phyloP scores from a whole-genome alignment of 2,329 filamentous ascomycete species.

The Trichophyton mentagrophytes region DNA sequence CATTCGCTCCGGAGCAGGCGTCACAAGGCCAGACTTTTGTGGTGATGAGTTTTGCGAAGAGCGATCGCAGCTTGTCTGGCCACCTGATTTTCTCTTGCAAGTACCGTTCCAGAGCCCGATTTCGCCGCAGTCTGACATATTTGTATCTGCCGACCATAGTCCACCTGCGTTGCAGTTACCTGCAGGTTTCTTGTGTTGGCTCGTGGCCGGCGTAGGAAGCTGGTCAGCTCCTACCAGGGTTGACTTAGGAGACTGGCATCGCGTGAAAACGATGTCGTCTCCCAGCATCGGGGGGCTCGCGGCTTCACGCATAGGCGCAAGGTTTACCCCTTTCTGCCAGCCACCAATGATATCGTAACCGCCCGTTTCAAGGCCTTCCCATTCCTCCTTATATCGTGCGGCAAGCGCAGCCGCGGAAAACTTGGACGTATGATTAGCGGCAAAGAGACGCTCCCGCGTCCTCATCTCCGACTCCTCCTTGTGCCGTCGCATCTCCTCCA shows the following conservation, averaged over 20 bases:
- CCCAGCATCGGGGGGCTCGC: conserved; percentile 78
- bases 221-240: conserved; percentile 75
- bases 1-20: background rate
- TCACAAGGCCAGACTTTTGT: background rate
- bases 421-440: conserved; percentile 13
- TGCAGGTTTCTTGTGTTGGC: conserved; percentile 13
- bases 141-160: conserved; percentile 66
- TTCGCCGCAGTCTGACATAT: conserved; percentile 26
- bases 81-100: conserved; percentile 15
- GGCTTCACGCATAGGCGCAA: conserved; percentile 45
- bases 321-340: conserved; percentile 18
- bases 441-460: conserved; percentile 18
- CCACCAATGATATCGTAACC: conserved; percentile 9
- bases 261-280: conserved; percentile 63
- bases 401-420: conserved; percentile 23
- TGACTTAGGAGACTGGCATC: conserved; percentile 68
- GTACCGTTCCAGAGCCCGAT: conserved; percentile 40
- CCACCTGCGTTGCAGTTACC: conserved; percentile 46
- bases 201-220: conserved; percentile 37
- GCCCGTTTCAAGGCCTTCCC: conserved; percentile 5
- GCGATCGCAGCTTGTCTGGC: background rate
- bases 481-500: conserved; percentile 69
- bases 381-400: conserved; percentile 12
- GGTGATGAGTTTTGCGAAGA: background rate
- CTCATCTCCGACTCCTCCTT: conserved; percentile 49